Evolutionary conservation across 2,329 filamentous ascomycete genomes (phyloP).

Genomic region (Biscogniauxia marginata): DNA sequence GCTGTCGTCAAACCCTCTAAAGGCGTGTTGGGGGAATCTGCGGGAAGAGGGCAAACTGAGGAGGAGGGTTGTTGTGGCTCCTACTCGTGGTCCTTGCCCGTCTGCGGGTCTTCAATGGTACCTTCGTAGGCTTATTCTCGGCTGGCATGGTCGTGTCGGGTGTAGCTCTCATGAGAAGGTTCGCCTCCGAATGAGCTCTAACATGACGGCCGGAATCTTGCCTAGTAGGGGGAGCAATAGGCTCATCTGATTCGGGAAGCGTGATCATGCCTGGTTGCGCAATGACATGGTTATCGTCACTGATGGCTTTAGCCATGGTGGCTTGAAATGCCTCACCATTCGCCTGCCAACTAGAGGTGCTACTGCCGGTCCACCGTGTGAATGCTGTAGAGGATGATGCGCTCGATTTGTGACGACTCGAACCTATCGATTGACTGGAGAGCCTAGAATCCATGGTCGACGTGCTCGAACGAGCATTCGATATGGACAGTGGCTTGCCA

Average conservation of each 20-base stretch:
- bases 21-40: constrained; percentile 8
- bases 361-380: constrained; percentile 55
- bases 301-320: not conserved
- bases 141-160: constrained; percentile 10
- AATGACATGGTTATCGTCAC: constrained; percentile 18
- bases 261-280: constrained; percentile 8
- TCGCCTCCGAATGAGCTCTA: constrained; percentile 31
- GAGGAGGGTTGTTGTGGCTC: constrained; percentile 27
- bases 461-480: constrained; percentile 49
- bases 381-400: constrained; percentile 53
- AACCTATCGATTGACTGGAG: constrained; percentile 44
- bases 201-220: constrained; percentile 22
- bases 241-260: constrained; percentile 10
- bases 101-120: constrained; percentile 26
- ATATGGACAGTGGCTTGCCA: constrained; percentile 33
- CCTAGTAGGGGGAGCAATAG: constrained; percentile 3
- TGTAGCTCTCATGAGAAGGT: constrained; percentile 21
- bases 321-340: constrained; percentile 15
- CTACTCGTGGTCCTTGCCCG: constrained; percentile 34
- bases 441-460: constrained; percentile 53
- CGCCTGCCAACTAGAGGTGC: constrained; percentile 35
- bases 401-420: constrained; percentile 52
- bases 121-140: constrained; percentile 14
- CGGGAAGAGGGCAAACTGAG: constrained; percentile 33
- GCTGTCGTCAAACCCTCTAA: not conserved